Percentiles rank a stretch among this genome's conserved stretches.
phyloP scores from a whole-genome alignment of 345 rosid species.

The Carallia pectinifolia region DNA sequence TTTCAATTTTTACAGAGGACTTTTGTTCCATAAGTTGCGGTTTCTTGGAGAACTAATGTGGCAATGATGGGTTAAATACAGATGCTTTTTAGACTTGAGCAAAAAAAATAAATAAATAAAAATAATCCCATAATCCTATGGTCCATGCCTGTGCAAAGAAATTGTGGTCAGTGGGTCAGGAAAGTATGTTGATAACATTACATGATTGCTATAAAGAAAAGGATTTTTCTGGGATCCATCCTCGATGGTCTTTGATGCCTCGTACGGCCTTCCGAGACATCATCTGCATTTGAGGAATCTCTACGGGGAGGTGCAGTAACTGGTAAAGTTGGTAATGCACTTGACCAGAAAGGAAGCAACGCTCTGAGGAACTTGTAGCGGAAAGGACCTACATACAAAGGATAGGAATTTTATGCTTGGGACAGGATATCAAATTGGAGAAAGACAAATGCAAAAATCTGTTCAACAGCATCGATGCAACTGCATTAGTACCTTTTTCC shows the following conservation, averaged over 20 bases:
- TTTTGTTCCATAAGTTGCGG: too few relatives aligned
- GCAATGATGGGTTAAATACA: too few relatives aligned
- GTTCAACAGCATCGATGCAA: too few relatives aligned
- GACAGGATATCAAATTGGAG: background rate
- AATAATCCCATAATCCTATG: too few relatives aligned
- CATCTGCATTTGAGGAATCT: constrained; percentile 64
- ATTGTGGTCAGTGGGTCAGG: too few relatives aligned
- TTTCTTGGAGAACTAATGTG: too few relatives aligned
- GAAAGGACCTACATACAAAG: constrained; percentile 59
- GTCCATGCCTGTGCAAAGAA: too few relatives aligned
- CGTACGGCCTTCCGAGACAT: constrained; percentile 56
- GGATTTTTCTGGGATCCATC: constrained; percentile 86
- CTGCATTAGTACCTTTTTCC: too few relatives aligned
- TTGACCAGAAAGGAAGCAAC: constrained; percentile 97
- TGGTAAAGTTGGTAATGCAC: constrained; percentile 92
- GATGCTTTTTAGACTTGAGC: too few relatives aligned
- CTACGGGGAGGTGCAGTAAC: constrained; percentile 93
- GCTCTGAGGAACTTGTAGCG: constrained; percentile 87
- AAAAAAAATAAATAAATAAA: too few relatives aligned
- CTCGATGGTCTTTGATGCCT: constrained; percentile 71
- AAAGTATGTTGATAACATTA: constrained; percentile 25
- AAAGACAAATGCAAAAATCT: background rate
- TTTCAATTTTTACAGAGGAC: too few relatives aligned
- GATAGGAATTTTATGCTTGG: too few relatives aligned
- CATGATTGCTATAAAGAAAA: constrained; percentile 90